Evolutionary conservation across 176 grass and related monocot genomes (phyloP).

Genomic region (Musa acuminata): DNA sequence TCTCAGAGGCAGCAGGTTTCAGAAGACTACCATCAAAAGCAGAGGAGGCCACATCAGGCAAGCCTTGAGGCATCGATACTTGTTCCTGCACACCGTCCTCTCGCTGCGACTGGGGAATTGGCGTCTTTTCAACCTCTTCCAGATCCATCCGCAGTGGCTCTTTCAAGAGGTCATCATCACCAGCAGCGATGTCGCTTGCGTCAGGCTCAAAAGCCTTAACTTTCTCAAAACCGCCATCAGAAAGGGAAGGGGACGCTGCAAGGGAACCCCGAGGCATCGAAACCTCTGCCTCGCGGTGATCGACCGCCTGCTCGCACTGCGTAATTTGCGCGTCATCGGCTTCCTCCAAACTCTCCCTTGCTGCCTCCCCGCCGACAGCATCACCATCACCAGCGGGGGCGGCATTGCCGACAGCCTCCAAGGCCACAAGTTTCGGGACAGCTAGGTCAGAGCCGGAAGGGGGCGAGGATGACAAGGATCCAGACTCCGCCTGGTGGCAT

Average conservation of each 20-base stretch:
- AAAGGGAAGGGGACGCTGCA: not conserved
- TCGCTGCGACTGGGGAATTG: not conserved
- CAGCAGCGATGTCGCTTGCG: no score
- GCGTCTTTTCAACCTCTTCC: not conserved
- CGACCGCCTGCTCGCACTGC: not conserved
- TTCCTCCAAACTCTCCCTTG: not conserved
- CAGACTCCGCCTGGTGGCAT: no score
- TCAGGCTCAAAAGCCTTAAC: not conserved
- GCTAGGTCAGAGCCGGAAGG: no score
- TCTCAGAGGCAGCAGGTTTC: not conserved
- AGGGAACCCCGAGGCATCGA: not conserved
- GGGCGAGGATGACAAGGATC: not conserved
- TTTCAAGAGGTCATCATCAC: not conserved
- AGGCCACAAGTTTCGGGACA: no score
- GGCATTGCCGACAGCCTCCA: no score
- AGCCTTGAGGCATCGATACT: not conserved
- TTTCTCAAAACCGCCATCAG: not conserved
- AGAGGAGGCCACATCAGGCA: not conserved
- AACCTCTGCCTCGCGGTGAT: not conserved
- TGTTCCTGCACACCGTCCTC: not conserved
- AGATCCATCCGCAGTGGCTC: not conserved
- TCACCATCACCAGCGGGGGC: no score
- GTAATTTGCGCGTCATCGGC: not conserved
- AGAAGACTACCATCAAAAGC: not conserved
- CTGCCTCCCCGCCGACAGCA: no score